phyloP scores from a whole-genome alignment of 1,139 yeast genomes.

The Suhomyces wounanorum region DNA sequence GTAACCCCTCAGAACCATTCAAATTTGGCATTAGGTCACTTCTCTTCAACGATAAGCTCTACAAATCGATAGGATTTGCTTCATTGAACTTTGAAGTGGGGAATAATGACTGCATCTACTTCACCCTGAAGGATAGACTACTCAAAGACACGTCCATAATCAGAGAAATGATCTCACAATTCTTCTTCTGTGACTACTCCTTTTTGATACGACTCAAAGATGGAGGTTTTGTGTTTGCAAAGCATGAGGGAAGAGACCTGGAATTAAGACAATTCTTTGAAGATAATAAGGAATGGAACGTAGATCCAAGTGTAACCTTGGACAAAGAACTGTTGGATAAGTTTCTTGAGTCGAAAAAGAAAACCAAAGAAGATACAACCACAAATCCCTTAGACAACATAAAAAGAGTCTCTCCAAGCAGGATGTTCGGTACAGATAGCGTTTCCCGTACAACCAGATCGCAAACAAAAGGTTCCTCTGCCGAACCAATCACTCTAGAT shows the following conservation, averaged over 20 bases:
- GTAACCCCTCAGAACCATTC: background rate
- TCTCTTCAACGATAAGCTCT: slow-evolving; percentile 7
- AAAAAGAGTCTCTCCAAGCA: slow-evolving; percentile 6
- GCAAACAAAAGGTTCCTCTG: slow-evolving; percentile 5
- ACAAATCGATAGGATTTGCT: slow-evolving; percentile 3
- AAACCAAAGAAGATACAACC: background rate
- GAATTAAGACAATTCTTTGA: slow-evolving; percentile 12
- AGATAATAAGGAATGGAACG: slow-evolving; percentile 12
- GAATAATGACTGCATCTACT: slow-evolving; percentile 10
- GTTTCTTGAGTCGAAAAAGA: slow-evolving; percentile 4
- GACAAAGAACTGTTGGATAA: slow-evolving; percentile 8
- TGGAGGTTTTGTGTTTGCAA: slow-evolving; percentile 13
- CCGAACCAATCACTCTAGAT: slow-evolving; percentile 8
- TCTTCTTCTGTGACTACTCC: slow-evolving; percentile 14
- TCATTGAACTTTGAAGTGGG: slow-evolving; percentile 10
- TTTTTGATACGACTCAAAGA: slow-evolving; percentile 13
- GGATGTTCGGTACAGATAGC: slow-evolving; percentile 1
- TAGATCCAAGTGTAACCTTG: slow-evolving; percentile 8
- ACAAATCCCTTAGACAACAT: slow-evolving; percentile 5
- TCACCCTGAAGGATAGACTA: slow-evolving; percentile 9
- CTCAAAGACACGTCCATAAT: slow-evolving; percentile 11
- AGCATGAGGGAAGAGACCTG: slow-evolving; percentile 13
- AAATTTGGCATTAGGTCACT: slow-evolving; percentile 10
- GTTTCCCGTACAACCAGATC: slow-evolving; percentile 6
- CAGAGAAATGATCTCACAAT: slow-evolving; percentile 8